These are phyloP conservation scores for Nymphaea colorata DNA, from an alignment of 164 flowering plant species.

Conservation along the genomic window DNA sequence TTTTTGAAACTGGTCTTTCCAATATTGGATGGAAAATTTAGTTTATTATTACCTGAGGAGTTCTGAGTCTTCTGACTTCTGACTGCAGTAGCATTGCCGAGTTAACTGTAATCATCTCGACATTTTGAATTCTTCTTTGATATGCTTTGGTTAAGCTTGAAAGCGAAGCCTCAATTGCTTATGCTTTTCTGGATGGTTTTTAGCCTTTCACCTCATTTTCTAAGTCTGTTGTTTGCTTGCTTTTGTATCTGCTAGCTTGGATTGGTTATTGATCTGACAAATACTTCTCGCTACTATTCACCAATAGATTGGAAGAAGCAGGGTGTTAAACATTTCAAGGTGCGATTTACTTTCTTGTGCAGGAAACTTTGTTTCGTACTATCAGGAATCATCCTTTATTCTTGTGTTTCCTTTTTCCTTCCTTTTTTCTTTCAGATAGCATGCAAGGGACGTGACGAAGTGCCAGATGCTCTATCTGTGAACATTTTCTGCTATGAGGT, in stretches of 20 bases:
- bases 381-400: neutral
- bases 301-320: conserved; percentile 58
- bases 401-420: conserved; percentile 2
- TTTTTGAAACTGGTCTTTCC: no score
- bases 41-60: no score
- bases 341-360: conserved; percentile 13
- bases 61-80: no score
- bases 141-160: no score
- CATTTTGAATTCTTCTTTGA: no score
- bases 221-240: neutral
- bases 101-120: no score
- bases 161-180: no score
- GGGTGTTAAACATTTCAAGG: conserved; percentile 93
- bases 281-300: conserved; percentile 67
- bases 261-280: conserved; percentile 85
- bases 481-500: conserved; percentile 81
- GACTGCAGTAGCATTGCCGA: no score
- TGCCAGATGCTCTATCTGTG: conserved; percentile 77
- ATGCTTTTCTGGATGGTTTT: neutral
- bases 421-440: conserved; percentile 35
- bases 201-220: neutral
- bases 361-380: neutral
- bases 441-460: conserved; percentile 83
- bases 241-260: conserved; percentile 51
- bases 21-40: no score